Evolutionary conservation across 2,329 filamentous ascomycete genomes (phyloP), one percentile per base, ranked within the genome.

Genomic region (Boeremia lycopersici): DNA sequence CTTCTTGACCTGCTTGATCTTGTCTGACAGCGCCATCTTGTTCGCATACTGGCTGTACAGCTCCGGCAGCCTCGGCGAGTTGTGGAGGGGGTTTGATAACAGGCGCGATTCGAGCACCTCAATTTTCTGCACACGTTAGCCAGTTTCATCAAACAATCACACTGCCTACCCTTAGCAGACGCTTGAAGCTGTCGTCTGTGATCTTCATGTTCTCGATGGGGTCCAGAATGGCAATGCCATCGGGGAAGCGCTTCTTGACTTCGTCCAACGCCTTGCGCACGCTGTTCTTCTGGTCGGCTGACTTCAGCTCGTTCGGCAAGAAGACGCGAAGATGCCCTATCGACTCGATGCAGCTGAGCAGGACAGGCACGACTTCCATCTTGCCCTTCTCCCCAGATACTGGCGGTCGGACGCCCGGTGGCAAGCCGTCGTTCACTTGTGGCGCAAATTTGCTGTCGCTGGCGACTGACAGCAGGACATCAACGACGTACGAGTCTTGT

Each of bases 161-260:
- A 12, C 5, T 23, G 68, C 80, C 66, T 77, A 84, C 82, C 66
- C 86, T 78, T 11, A 98, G 84, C 4, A 97, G 84, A 73, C 92
- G 91, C 81, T 96, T 97, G 80, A 99, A 98, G 0, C 86, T 87
- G 1, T 96, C 92, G 68, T 98, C 95, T 4, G 83, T 88, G 68
- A 99, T 98, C 26, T 86, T 85, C 95, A 99, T 98, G 70, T 97
- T 93, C 74, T 98, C 93, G 34, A 99, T 88, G 0, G 95, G 95
- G 68, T 99, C 95, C 15, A 99, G 79, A 6, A 93, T 82, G 3
- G 95, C 89, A 52, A 99, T 80, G 3, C 95, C 95, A 70, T 99
- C 95, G 0, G 93, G 92, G 78, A 99, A 98, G 25, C 95, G 88
- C 63, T 86, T 86, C 75, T 90, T 85, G 13, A 96, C 88, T 74